Evolutionary conservation across 306 rosid genomes (phyloP).

Genomic region (Parietaria judaica): DNA sequence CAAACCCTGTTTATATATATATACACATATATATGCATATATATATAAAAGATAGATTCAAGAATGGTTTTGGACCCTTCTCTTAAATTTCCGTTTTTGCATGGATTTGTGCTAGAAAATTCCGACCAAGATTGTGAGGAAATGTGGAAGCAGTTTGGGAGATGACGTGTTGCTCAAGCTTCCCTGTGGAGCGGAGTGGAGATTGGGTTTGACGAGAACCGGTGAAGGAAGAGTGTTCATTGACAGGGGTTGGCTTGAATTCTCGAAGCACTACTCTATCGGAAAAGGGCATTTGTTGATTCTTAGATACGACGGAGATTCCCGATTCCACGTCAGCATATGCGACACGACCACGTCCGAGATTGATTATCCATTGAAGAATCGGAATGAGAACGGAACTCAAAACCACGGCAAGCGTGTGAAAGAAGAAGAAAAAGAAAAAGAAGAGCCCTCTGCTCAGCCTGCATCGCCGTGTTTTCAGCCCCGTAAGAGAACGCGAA

Average conservation of each 20-base stretch:
- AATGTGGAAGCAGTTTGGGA: too few species aligned
- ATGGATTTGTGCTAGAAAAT: too few species aligned
- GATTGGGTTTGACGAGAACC: constrained; percentile 10
- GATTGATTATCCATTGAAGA: not conserved
- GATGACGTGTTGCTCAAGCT: constrained; percentile 12
- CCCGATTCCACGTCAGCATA: not conserved
- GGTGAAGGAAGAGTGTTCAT: constrained; percentile 19
- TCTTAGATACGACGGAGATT: constrained; percentile 12
- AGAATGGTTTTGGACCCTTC: too few species aligned
- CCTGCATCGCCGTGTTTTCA: not conserved
- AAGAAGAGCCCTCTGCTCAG: not conserved
- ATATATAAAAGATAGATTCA: not conserved
- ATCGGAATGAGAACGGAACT: not conserved
- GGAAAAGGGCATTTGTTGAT: constrained; percentile 9
- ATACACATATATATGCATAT: not conserved
- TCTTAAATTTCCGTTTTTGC: too few species aligned
- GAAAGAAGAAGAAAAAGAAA: not conserved
- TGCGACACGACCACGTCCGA: constrained; percentile 3
- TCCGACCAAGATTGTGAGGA: too few species aligned
- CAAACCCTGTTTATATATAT: too few species aligned
- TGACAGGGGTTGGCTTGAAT: constrained; percentile 31
- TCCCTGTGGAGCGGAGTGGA: constrained; percentile 15
- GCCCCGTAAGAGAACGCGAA: constrained; percentile 7
- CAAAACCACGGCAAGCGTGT: not conserved
- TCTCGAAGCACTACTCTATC: constrained; percentile 20